Percentiles rank a stretch among this genome's conserved stretches.
phyloP scores from a whole-genome alignment of 2,329 filamentous ascomycete genomes.

The Zelopaecilomyces penicillatus region DNA sequence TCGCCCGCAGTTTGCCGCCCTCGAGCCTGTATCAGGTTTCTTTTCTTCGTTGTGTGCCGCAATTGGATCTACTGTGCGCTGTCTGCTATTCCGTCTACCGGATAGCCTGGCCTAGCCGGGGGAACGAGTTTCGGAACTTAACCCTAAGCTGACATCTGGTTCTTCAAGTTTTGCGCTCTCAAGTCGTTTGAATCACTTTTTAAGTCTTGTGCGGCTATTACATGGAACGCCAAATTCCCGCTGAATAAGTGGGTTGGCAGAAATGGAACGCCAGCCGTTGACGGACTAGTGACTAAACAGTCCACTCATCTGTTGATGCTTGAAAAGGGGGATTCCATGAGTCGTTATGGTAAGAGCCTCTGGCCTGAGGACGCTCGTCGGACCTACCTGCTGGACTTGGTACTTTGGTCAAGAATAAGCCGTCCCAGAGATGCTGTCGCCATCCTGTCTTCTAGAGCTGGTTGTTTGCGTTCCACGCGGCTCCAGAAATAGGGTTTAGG shows the following conservation, averaged over 20 bases:
- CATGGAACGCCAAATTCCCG: conserved; percentile 20
- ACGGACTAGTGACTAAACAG: conserved; percentile 42
- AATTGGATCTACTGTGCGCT: conserved; percentile 33
- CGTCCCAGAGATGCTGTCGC: conserved; percentile 26
- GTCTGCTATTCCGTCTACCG: conserved; percentile 26
- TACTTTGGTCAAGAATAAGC: conserved; percentile 42
- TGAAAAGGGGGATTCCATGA: conserved; percentile 62
- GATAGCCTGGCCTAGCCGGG: conserved; percentile 36
- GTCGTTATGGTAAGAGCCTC: conserved; percentile 68
- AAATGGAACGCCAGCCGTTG: conserved; percentile 21
- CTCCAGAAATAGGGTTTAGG: conserved; percentile 1
- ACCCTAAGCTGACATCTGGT: conserved; percentile 81
- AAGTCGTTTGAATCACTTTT: conserved; percentile 59
- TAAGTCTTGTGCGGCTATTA: conserved; percentile 35
- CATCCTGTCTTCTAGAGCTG: conserved; percentile 7
- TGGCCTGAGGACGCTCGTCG: conserved; percentile 66
- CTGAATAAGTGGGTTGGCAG: conserved; percentile 39
- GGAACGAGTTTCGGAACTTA: conserved; percentile 81
- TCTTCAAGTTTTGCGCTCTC: conserved; percentile 57
- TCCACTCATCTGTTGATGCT: conserved; percentile 50
- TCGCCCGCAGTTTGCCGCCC: conserved; percentile 44
- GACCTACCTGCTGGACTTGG: conserved; percentile 55
- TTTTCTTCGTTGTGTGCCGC: conserved; percentile 36
- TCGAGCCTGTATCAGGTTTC: conserved; percentile 51
- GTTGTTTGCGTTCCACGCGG: conserved; percentile 13